A percentile compares a stretch with the other conserved stretches of the same genome.
Evolutionary conservation across 495 filamentous ascomycete species (phyloP).

Genomic region (Xylaria sp.): DNA sequence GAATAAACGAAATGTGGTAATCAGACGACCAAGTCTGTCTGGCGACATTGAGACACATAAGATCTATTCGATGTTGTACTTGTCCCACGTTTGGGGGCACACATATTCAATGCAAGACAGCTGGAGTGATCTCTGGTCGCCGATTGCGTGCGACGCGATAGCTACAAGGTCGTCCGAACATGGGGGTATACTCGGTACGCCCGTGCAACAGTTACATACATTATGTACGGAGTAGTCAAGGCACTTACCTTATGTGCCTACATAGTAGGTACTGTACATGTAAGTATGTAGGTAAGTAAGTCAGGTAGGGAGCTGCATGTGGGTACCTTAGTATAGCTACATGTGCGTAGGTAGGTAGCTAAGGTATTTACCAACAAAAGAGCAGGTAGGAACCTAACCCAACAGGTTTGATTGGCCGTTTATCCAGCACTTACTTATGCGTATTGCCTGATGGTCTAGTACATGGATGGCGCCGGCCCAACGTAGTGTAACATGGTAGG

Average conservation of each 20-base stretch:
- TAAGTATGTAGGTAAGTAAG: too few relatives aligned
- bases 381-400: too few relatives aligned
- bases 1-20: neutral
- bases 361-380: too few relatives aligned
- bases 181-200: neutral
- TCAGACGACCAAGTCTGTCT: neutral
- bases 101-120: neutral
- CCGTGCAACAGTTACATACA: neutral
- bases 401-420: too few relatives aligned
- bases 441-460: too few relatives aligned
- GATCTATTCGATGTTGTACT: neutral
- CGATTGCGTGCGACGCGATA: neutral
- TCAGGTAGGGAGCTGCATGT: too few relatives aligned
- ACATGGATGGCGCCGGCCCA: neutral
- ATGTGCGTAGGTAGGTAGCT: too few relatives aligned
- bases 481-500: neutral
- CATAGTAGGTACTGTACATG: too few relatives aligned
- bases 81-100: neutral
- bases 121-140: neutral
- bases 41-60: neutral
- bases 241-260: neutral
- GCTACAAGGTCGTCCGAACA: neutral
- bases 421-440: too few relatives aligned
- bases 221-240: neutral
- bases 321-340: too few relatives aligned